Conservation (phyloP, 2,329 filamentous ascomycete species). For the Clarireedia paspali region DNA sequence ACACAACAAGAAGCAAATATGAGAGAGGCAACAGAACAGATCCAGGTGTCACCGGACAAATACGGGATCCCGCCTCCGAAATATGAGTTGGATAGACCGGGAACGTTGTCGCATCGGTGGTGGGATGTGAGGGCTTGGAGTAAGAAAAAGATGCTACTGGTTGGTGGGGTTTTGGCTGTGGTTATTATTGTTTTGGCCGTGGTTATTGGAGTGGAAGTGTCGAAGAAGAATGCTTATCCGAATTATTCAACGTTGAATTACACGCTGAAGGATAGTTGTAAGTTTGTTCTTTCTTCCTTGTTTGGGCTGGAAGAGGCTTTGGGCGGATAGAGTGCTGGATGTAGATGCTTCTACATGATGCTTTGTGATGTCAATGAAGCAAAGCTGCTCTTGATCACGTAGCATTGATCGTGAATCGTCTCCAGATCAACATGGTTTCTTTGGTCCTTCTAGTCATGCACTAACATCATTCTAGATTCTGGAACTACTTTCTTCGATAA, state of each 20-base stretch:
- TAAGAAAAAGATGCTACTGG: conserved; percentile 41
- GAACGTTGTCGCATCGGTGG: conserved; percentile 22
- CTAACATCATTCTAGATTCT: conserved; percentile 21
- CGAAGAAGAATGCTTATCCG: conserved; percentile 34
- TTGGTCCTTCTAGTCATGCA: neutral
- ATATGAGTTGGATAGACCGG: conserved; percentile 18
- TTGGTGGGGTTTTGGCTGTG: conserved; percentile 29
- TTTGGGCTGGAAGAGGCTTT: neutral
- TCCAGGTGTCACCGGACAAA: conserved; percentile 1
- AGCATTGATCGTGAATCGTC: neutral
- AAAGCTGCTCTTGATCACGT: neutral
- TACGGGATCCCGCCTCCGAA: conserved; percentile 13
- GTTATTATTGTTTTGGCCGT: conserved; percentile 41
- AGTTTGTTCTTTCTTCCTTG: conserved; percentile 10
- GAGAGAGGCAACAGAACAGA: neutral
- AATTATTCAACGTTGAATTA: conserved; percentile 36
- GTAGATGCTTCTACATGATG: neutral
- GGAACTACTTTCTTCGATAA: conserved; percentile 36
- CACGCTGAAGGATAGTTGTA: conserved; percentile 34
- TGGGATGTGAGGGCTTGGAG: conserved; percentile 48
- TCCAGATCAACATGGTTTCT: neutral
- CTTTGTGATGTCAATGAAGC: neutral
- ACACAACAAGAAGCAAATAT: neutral
- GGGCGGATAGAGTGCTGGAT: no score
- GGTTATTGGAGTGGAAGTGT: conserved; percentile 35